phyloP scores from a whole-genome alignment of 2,329 filamentous ascomycete species.

The Calonectria ilicicola region DNA sequence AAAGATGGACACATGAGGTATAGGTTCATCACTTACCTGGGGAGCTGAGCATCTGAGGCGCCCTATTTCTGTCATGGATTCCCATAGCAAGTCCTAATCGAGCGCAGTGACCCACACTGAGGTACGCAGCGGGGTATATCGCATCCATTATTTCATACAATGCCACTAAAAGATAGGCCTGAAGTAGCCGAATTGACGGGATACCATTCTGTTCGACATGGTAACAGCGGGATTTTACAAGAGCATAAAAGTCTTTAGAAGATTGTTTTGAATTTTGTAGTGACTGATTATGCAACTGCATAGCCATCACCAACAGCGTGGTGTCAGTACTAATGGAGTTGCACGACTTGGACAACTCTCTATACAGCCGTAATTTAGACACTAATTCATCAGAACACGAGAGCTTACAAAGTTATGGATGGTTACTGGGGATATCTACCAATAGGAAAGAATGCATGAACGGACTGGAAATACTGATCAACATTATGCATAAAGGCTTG shows the following conservation, averaged over 20 bases:
- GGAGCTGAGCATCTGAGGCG: not conserved
- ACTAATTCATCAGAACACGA: not conserved
- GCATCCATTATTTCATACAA: constrained; percentile 11
- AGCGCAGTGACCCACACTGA: constrained; percentile 14
- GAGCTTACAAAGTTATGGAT: no score
- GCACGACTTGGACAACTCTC: not conserved
- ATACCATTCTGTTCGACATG: not conserved
- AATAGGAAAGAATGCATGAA: constrained; percentile 8
- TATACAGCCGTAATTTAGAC: constrained; percentile 11
- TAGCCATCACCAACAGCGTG: constrained; percentile 34
- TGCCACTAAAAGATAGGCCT: not conserved
- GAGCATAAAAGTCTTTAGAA: not conserved
- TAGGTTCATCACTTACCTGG: not conserved
- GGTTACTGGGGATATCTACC: not conserved
- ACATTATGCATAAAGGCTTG: not conserved
- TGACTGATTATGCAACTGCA: constrained; percentile 63
- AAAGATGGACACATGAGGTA: not conserved
- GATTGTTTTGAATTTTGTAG: not conserved
- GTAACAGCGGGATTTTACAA: not conserved
- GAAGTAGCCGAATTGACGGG: not conserved
- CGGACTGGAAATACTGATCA: constrained; percentile 9
- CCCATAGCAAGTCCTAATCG: constrained; percentile 12
- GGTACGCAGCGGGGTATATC: constrained; percentile 14
- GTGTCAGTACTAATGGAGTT: not conserved
- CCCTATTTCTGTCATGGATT: not conserved